A percentile compares a stretch with the other conserved stretches of the same genome.
These are phyloP conservation scores for Vickermania ingenoplastis DNA, from an alignment of 208 protist genomes.

Conservation along the genomic window DNA sequence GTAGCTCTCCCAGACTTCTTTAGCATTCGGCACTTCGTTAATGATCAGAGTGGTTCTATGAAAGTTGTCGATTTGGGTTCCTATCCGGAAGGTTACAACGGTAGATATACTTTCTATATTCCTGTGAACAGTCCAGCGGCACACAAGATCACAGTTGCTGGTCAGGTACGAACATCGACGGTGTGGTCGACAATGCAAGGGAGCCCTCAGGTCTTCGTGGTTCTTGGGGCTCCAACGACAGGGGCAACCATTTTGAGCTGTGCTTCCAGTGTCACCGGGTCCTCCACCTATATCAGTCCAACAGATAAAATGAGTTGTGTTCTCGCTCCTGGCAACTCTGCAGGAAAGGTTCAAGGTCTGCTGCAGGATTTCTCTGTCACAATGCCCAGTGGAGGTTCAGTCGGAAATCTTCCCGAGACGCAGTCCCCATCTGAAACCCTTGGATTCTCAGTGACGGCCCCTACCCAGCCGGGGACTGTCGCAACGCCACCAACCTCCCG, in stretches of 20 bases:
- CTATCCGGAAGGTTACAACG: constrained; percentile 44
- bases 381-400: constrained; percentile 47
- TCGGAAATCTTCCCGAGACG: neutral
- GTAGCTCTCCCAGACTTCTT: constrained; percentile 34
- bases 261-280: constrained; percentile 26
- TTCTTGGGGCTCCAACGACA: constrained; percentile 53
- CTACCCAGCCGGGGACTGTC: neutral
- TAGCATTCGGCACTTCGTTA: constrained; percentile 20
- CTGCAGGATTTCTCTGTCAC: constrained; percentile 37
- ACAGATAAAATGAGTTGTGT: constrained; percentile 36
- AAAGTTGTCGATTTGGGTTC: constrained; percentile 22
- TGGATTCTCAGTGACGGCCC: neutral
- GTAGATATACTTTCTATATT: constrained; percentile 47
- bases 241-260: constrained; percentile 30
- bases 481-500: neutral
- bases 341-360: constrained; percentile 48
- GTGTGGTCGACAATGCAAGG: constrained; percentile 35
- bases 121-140: constrained; percentile 5
- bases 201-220: constrained; percentile 47
- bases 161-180: constrained; percentile 15
- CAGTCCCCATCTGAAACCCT: neutral
- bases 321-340: constrained; percentile 24
- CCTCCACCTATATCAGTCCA: constrained; percentile 43
- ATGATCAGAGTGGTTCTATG: constrained; percentile 12
- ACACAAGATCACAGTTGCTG: constrained; percentile 22